These are phyloP conservation scores for Aechmea fasciata DNA, from an alignment of 176 grass and related monocot species.

Conservation along the genomic window DNA sequence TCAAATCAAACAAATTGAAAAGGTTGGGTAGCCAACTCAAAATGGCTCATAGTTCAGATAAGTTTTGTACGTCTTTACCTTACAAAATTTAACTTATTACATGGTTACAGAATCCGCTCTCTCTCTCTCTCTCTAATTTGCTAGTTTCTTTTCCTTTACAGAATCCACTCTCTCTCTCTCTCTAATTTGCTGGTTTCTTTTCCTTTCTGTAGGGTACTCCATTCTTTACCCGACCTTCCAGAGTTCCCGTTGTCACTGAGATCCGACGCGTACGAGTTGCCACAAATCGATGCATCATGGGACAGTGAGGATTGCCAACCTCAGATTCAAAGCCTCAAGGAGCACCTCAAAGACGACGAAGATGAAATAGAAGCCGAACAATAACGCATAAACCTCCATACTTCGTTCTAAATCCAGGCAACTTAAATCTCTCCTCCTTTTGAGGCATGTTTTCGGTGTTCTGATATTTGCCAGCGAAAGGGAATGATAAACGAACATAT, in stretches of 20 bases:
- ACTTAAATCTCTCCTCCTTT: background rate
- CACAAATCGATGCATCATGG: conserved; percentile 51
- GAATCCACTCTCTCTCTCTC: too few relatives aligned
- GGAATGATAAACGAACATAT: too few relatives aligned
- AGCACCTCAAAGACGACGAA: conserved; percentile 59
- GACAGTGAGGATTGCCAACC: conserved; percentile 50
- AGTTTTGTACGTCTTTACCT: too few relatives aligned
- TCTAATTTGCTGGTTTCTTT: too few relatives aligned
- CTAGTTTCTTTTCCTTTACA: background rate
- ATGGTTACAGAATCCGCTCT: too few relatives aligned
- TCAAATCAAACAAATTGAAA: too few relatives aligned
- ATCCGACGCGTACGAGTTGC: conserved; percentile 71
- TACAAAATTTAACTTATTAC: too few relatives aligned
- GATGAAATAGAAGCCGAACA: conserved; percentile 19
- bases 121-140: too few relatives aligned
- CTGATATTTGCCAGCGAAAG: too few relatives aligned
- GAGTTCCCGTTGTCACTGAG: conserved; percentile 77
- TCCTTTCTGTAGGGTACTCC: conserved; percentile 35
- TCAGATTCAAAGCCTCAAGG: conserved; percentile 78
- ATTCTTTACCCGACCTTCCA: conserved; percentile 75
- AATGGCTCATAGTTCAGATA: too few relatives aligned
- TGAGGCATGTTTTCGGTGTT: too few relatives aligned
- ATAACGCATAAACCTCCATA: background rate
- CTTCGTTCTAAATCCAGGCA: background rate
- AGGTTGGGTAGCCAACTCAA: too few relatives aligned